Base-by-base conservation (phyloP, 352 stramenopile genomes). In the Globisporangium perplexum region DNA sequence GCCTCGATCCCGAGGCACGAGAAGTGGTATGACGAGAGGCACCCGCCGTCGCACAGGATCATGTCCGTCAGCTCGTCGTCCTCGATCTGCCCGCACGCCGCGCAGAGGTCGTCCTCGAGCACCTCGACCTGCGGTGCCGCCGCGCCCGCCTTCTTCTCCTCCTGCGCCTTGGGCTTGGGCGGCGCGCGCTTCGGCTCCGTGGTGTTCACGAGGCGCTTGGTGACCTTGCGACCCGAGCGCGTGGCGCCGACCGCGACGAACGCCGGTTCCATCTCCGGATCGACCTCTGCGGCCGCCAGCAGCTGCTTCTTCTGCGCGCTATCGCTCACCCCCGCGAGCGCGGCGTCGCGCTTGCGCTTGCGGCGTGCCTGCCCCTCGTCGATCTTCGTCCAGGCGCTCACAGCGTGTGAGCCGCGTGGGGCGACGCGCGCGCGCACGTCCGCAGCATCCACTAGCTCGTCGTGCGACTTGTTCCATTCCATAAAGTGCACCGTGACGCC, bases 31-130 rank as follows among this genome's bases (percentile, higher is more conserved):
- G 89, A 87, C 47, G 90, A 93, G 30, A 91, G 62, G 57, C 93
- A 98, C 2, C 73, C 68, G n/a, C 91, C 92, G 65, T 98, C 91
- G 51, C 93, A 98, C 47, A 98, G 50, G 14, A 98, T 71, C 67
- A 98, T 81, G 47, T 96, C 72, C 7, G 68, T 85, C 36, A 89
- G 51, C 41, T 86, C 68, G 20, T 90, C 82, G 61, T 93, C 83
- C 49, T 96, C 84, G 51, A 90, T 86, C 60, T 94, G 77, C 24
- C 84, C 74, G 54, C 86, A 96, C 36, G 78, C 62, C 7, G 64
- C 77, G 49, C 86, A 96, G 28, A 92, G 47, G 55, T 88, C 77
- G 31, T 93, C 82, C 68, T 94, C 83, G 14, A 74, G 72, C n/a
- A 75, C 66, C n/a, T 72, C 62, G 1, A 47, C 56, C 22, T 59